Conservation (phyloP, 208 protist species). For the Spongospora subterranea region DNA sequence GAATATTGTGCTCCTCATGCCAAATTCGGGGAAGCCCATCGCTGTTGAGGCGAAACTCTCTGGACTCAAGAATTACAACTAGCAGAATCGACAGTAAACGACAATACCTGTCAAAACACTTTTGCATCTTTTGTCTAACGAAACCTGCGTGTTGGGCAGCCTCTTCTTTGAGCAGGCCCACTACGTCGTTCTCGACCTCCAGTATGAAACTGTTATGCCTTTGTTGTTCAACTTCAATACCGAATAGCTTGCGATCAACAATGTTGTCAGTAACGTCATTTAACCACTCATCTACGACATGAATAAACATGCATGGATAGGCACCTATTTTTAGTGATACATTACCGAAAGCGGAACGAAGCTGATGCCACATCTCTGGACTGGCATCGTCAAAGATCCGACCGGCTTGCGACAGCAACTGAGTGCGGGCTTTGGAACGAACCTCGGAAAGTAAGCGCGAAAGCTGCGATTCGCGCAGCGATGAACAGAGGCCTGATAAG, state of each 20-base stretch:
- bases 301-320: no score
- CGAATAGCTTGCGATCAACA: slow-evolving; percentile 25
- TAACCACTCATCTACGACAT: slow-evolving; percentile 16
- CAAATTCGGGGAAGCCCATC: neutral
- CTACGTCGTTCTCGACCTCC: neutral
- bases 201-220: neutral
- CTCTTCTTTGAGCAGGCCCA: slow-evolving; percentile 6
- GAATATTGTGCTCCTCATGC: slow-evolving; percentile 54
- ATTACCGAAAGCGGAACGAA: neutral
- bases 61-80: neutral
- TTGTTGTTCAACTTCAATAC: neutral
- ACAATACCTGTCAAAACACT: neutral
- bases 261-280: neutral
- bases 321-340: neutral
- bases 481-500: neutral
- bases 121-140: slow-evolving; percentile 36
- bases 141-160: neutral
- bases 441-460: neutral
- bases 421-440: neutral
- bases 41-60: neutral
- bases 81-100: neutral
- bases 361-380: neutral
- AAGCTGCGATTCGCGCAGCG: neutral
- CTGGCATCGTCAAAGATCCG: neutral
- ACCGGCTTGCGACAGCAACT: neutral